Percentiles rank a stretch among this genome's conserved stretches.
Conservation (phyloP, 768 basidiomycete genomes). For the Pisolithus albus region DNA sequence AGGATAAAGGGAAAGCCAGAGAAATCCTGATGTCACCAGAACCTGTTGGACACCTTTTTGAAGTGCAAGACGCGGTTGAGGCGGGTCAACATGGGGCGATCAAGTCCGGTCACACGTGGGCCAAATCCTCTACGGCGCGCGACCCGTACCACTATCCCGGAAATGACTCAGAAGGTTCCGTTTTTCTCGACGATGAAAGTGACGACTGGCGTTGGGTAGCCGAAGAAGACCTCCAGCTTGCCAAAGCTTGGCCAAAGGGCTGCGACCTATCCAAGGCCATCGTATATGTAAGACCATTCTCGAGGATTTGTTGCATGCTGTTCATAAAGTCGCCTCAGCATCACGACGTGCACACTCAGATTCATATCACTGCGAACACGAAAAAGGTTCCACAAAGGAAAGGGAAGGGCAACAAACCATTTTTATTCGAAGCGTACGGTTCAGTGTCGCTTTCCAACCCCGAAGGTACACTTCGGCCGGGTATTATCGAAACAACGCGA, state of each 20-base stretch:
- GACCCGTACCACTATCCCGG: conserved; percentile 43
- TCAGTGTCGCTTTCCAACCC: conserved; percentile 23
- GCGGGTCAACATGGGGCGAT: conserved; percentile 48
- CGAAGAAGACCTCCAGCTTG: conserved; percentile 59
- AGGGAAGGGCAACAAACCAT: conserved; percentile 55
- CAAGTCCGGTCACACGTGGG: conserved; percentile 39
- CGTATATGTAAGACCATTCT: conserved; percentile 47
- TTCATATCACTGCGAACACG: conserved; percentile 62
- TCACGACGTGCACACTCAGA: conserved; percentile 42
- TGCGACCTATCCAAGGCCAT: conserved; percentile 42
- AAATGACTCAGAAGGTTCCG: conserved; percentile 32
- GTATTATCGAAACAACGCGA: conserved; percentile 19
- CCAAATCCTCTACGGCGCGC: conserved; percentile 44
- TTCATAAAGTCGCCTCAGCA: conserved; percentile 32
- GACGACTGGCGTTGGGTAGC: conserved; percentile 61
- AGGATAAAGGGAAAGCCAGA: conserved; percentile 13
- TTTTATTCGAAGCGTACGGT: conserved; percentile 50
- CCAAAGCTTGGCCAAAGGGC: conserved; percentile 48
- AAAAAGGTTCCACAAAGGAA: conserved; percentile 44
- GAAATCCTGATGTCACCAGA: conserved; percentile 3
- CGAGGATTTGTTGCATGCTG: background rate
- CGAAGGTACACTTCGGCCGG: conserved; percentile 15
- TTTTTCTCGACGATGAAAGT: conserved; percentile 24
- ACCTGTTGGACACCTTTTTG: conserved; percentile 47
- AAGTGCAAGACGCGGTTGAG: conserved; percentile 42